Conservation (phyloP, 768 basidiomycete genomes). For the Russula griseocarnosa region DNA sequence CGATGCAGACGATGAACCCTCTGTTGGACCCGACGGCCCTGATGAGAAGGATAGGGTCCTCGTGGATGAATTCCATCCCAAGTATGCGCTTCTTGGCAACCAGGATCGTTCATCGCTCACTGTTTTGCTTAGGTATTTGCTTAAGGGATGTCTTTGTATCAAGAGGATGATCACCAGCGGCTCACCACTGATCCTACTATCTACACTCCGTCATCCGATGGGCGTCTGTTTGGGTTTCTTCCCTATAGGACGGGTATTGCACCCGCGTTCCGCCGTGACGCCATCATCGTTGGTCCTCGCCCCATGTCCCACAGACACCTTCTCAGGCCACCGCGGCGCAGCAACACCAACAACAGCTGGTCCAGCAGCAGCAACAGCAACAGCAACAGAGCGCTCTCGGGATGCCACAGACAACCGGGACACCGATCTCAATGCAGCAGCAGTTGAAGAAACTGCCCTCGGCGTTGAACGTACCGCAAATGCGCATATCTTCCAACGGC, state of each 20-base stretch:
- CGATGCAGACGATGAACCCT: slow-evolving; percentile 59
- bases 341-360: slow-evolving; percentile 22
- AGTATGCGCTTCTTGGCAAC: slow-evolving; percentile 34
- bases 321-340: slow-evolving; percentile 26
- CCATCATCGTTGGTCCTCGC: slow-evolving; percentile 26
- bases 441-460: slow-evolving; percentile 60
- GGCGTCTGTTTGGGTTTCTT: slow-evolving; percentile 17
- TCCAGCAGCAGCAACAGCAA: slow-evolving; percentile 16
- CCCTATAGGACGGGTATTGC: slow-evolving; percentile 26
- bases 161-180: slow-evolving; percentile 26
- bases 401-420: slow-evolving; percentile 38
- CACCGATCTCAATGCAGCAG: slow-evolving; percentile 56
- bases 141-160: slow-evolving; percentile 29
- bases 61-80: slow-evolving; percentile 65
- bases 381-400: slow-evolving; percentile 23
- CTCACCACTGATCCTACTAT: slow-evolving; percentile 28
- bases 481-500: slow-evolving; percentile 59
- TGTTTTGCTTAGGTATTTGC: slow-evolving; percentile 44
- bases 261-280: slow-evolving; percentile 24
- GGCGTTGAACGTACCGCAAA: slow-evolving; percentile 49
- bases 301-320: slow-evolving; percentile 19
- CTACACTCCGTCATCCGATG: slow-evolving; percentile 22
- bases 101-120: slow-evolving; percentile 1
- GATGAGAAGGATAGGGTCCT: slow-evolving; percentile 67
- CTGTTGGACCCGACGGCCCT: slow-evolving; percentile 51